Evolutionary conservation across 495 filamentous ascomycete species (phyloP).

Genomic region (Aspergillus asperescens): DNA sequence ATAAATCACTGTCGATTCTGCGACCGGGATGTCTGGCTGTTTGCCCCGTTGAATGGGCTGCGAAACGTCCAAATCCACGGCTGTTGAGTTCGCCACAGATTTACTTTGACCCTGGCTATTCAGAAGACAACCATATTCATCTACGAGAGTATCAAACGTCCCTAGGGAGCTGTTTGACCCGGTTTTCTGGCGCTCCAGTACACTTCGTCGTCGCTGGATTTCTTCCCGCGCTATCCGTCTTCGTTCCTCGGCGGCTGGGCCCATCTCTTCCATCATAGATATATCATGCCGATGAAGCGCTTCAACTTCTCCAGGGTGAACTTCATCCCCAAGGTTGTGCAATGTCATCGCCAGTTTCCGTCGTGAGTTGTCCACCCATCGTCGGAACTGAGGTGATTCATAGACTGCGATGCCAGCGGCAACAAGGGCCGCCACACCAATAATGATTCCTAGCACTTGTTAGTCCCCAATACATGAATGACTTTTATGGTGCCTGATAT

Average conservation of each 20-base stretch:
- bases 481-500: background rate
- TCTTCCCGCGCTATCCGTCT: conserved; percentile 66
- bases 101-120: conserved; percentile 5
- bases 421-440: conserved; percentile 68
- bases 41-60: conserved; percentile 55
- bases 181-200: conserved; percentile 34
- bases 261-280: conserved; percentile 52
- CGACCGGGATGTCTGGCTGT: conserved; percentile 31
- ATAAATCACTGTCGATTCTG: background rate
- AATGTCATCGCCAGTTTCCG: conserved; percentile 74
- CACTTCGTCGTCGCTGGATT: conserved; percentile 55
- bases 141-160: conserved; percentile 52
- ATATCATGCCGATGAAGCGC: conserved; percentile 36
- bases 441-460: conserved; percentile 60
- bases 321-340: conserved; percentile 70
- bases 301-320: conserved; percentile 48
- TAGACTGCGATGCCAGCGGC: conserved; percentile 82
- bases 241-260: conserved; percentile 64
- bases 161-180: conserved; percentile 25
- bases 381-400: conserved; percentile 73
- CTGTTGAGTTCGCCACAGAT: conserved; percentile 39
- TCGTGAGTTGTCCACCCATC: conserved; percentile 69
- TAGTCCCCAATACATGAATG: background rate
- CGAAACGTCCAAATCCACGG: conserved; percentile 36
- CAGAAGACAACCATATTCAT: conserved; percentile 46